phyloP scores from a whole-genome alignment of 345 rosid species.

The Citrus glauca region DNA sequence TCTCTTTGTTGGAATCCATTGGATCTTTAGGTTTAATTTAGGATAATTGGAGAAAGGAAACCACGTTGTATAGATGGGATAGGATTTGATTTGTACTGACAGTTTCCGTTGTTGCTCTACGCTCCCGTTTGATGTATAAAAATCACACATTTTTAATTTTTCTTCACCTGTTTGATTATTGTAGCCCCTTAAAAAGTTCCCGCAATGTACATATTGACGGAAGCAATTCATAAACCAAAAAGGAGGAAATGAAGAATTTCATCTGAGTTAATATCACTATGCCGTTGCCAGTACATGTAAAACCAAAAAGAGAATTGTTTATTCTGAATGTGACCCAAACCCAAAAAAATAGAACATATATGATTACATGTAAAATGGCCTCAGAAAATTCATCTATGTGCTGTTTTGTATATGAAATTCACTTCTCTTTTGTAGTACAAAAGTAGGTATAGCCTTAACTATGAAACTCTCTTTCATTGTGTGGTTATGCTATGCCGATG shows the following conservation, averaged over 20 bases:
- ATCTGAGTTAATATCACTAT: not conserved
- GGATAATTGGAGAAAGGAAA: not conserved
- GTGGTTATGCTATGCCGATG: slow-evolving; percentile 9
- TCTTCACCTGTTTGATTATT: not conserved
- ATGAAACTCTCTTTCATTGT: slow-evolving; percentile 6
- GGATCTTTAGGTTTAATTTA: not conserved
- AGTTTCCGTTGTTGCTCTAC: not conserved
- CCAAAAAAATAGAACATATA: not conserved
- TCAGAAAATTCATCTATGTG: not conserved
- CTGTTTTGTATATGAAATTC: not conserved
- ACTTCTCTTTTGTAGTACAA: not conserved
- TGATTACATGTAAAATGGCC: not conserved
- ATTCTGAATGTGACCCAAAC: not conserved
- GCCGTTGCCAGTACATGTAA: not conserved
- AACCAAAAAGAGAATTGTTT: not conserved
- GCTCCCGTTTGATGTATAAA: not conserved
- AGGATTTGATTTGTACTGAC: not conserved
- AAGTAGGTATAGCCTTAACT: not conserved
- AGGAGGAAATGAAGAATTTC: not conserved
- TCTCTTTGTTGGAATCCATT: not conserved
- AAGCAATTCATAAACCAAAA: not conserved
- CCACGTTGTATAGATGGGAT: not conserved
- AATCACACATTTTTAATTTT: not conserved
- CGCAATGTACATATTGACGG: not conserved
- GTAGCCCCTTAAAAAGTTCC: not conserved